Evolutionary conservation across 179 eudicot species (phyloP).

Genomic region (Silene coronaria): DNA sequence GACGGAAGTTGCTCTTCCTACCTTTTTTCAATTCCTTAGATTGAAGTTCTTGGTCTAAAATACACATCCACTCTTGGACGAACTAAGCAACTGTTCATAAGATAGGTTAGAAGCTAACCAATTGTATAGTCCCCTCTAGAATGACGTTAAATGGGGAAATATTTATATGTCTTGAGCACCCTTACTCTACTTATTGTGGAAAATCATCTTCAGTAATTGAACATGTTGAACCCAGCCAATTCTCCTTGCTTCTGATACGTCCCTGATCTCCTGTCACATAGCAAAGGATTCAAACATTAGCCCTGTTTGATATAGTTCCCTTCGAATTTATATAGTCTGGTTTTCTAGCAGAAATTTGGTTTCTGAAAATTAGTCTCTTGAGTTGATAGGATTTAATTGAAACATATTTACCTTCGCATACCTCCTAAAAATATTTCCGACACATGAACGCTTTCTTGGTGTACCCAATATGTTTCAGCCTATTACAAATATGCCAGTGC

Average conservation of each 20-base stretch:
- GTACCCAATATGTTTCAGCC: background rate
- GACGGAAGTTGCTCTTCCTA: conserved; percentile 55
- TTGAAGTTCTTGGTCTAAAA: conserved; percentile 23
- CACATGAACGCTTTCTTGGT: background rate
- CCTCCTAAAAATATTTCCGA: background rate
- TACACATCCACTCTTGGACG: conserved; percentile 26
- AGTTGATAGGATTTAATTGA: background rate
- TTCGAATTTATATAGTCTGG: conserved; percentile 5
- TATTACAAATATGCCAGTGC: background rate
- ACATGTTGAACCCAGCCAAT: conserved; percentile 3
- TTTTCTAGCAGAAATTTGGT: background rate
- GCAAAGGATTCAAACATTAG: conserved; percentile 1
- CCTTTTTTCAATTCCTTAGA: conserved; percentile 38
- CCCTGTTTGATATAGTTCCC: conserved; percentile 7
- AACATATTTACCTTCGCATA: background rate
- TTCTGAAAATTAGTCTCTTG: conserved; percentile 12
- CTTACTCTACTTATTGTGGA: conserved; percentile 4
- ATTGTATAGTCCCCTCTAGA: conserved; percentile 15
- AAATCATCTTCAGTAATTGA: conserved; percentile 4
- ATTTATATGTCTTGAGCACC: conserved; percentile 6
- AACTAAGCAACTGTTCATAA: conserved; percentile 24
- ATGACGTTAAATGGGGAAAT: conserved; percentile 2
- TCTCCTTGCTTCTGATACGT: conserved; percentile 9
- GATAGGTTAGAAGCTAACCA: conserved; percentile 18
- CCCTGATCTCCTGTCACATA: conserved; percentile 14